Evolutionary conservation across 805 yeast species (phyloP).

Genomic region (Yamadazyma endophytica): DNA sequence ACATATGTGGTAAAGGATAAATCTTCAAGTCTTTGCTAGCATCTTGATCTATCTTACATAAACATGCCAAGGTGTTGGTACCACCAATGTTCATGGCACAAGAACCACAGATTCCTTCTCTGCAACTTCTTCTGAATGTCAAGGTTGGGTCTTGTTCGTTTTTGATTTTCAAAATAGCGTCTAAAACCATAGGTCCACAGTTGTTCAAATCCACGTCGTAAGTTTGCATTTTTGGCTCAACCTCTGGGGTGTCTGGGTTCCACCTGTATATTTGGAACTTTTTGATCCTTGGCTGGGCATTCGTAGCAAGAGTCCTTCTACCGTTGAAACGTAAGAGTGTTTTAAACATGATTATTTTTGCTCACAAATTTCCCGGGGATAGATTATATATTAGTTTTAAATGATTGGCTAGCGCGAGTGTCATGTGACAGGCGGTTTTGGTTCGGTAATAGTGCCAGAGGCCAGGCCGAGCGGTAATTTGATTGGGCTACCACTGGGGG

Average conservation of each 20-base stretch:
- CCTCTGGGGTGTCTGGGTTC: constrained; percentile 95
- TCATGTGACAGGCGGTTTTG: no score
- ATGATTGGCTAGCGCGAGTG: no score
- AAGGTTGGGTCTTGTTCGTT: constrained; percentile 95
- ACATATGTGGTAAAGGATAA: constrained; percentile 98
- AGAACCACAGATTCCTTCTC: constrained; percentile 99
- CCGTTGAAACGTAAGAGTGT: background rate
- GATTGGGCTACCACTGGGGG: no score
- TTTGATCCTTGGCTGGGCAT: constrained; percentile 60
- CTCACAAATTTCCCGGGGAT: no score
- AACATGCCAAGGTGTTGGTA: constrained; percentile 92
- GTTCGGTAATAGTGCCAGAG: no score
- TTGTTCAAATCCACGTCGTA: constrained; percentile 82
- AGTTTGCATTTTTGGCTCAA: constrained; percentile 80
- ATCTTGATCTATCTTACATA: constrained; percentile 88
- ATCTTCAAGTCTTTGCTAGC: constrained; percentile 72
- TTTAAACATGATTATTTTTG: no score
- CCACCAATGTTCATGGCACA: constrained; percentile 99
- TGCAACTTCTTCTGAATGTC: constrained; percentile 96
- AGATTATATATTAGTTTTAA: no score
- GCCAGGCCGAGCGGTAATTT: no score
- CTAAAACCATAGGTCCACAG: constrained; percentile 98
- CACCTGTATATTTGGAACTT: constrained; percentile 93
- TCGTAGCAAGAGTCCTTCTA: constrained; percentile 43
- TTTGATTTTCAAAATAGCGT: constrained; percentile 90